phyloP scores from a whole-genome alignment of 441 rosid species.

The Gossypium schwendimanii region DNA sequence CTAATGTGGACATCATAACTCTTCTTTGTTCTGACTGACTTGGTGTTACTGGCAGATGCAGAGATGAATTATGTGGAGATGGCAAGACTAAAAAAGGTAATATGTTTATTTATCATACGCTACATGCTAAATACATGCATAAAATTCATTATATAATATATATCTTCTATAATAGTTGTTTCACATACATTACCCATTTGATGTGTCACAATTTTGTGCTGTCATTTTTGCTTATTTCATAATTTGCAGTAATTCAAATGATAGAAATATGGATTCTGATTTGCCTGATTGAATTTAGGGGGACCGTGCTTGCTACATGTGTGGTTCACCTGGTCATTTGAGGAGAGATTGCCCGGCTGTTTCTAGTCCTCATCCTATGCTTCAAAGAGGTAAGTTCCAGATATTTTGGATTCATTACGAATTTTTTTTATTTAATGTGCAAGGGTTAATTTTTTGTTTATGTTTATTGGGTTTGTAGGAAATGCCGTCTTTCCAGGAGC shows the following conservation, averaged over 20 bases:
- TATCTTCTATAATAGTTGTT: not conserved
- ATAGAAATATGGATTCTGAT: not conserved
- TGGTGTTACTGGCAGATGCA: constrained; percentile 23
- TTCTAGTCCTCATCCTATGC: constrained; percentile 24
- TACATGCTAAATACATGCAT: not conserved
- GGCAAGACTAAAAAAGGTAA: constrained; percentile 39
- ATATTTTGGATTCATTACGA: not conserved
- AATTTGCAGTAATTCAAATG: not conserved
- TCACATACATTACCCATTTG: not conserved
- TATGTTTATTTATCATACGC: not conserved
- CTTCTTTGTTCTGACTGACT: constrained; percentile 2
- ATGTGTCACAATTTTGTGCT: not conserved
- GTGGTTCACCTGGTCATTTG: constrained; percentile 49
- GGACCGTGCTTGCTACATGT: constrained; percentile 40
- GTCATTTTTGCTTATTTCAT: not conserved
- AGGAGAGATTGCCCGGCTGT: constrained; percentile 43
- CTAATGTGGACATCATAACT: constrained; percentile 7
- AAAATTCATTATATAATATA: not conserved
- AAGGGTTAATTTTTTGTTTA: constrained; percentile 6
- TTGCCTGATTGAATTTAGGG: constrained; percentile 27
- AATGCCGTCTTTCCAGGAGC: constrained; percentile 27
- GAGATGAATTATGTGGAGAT: constrained; percentile 24
- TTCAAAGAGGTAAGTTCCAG: constrained; percentile 29
- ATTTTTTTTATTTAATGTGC: not conserved
- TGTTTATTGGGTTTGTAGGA: constrained; percentile 23